Evolutionary conservation across 2,329 filamentous ascomycete genomes (phyloP), one percentile per base, ranked within the genome.

Genomic region (Monilinia aucupariae): DNA sequence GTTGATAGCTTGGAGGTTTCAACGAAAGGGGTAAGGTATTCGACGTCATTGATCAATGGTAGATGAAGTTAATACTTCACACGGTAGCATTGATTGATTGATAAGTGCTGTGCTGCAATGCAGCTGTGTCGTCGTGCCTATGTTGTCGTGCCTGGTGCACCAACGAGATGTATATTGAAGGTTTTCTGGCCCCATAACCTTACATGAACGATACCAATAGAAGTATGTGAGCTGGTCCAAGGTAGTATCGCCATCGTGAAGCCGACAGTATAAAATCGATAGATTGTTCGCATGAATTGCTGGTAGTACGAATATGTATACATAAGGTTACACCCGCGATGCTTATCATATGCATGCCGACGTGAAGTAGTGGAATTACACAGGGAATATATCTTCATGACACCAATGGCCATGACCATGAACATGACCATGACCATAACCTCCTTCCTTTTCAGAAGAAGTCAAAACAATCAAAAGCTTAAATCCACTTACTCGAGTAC

Each of bases 31-130:
- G 43, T 27, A 30, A 32, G 25, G n/a, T 62, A 32, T 49, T 62
- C 52, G 51, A 62, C 60, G 60, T 62, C 51, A 62, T 49, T 30
- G 2, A n/a, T 45, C 37, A 39, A 54, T 62, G 10, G 49, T 49
- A 55, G 39, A 30, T 34, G 13, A 8, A 7, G 34, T 22, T 15
- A 54, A 22, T 47, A 9, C 32, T 53, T 27, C 37, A 45, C 34
- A 13, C 25, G 49, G 20, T 45, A 53, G 17, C 4, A 13, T 41
- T 32, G 27, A 45, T 17, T 15, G 48, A 52, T 52, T 50, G 17
- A 15, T 17, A 53, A 37, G 9, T 22, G 50, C 51, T n/a, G 8
- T 51, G n/a, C 47, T 45, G 27, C 10, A 32, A 32, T 22, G 20
- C 32, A 32, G 39, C 39, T 32, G 39, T 17, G 39, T 43, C 25